phyloP scores from a whole-genome alignment of 441 rosid genomes.

The Raphanus hybrid region DNA sequence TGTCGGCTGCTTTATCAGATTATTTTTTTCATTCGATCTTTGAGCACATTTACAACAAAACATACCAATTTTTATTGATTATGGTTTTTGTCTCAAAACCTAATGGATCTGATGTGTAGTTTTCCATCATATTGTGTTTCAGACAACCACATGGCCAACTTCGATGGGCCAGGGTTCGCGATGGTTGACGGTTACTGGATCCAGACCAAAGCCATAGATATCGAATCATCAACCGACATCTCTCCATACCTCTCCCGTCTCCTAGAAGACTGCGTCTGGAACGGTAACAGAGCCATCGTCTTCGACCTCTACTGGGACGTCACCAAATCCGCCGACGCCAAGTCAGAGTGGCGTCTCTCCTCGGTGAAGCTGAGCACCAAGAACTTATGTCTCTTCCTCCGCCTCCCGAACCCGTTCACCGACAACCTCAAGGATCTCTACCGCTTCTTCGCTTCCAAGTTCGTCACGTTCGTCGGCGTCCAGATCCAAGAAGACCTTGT shows the following conservation, averaged over 20 bases:
- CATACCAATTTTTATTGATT: not conserved
- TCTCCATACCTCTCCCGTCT: slow-evolving; percentile 43
- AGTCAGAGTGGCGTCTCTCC: slow-evolving; percentile 40
- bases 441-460: slow-evolving; percentile 46
- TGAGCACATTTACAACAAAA: not conserved
- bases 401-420: slow-evolving; percentile 22
- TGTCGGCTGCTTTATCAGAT: not conserved
- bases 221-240: slow-evolving; percentile 38
- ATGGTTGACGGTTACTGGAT: slow-evolving; percentile 40
- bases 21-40: not conserved
- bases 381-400: slow-evolving; percentile 40
- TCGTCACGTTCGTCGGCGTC: slow-evolving; percentile 39
- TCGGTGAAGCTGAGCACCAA: slow-evolving; percentile 43
- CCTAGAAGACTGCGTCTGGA: slow-evolving; percentile 41
- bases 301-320: slow-evolving; percentile 42
- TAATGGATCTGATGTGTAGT: not conserved
- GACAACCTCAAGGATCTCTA: slow-evolving; percentile 42
- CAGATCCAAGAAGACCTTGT: slow-evolving; percentile 39
- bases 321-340: not conserved
- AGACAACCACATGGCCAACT: slow-evolving; percentile 35
- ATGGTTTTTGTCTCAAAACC: not conserved
- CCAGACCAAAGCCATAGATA: slow-evolving; percentile 42
- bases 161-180: slow-evolving; percentile 40
- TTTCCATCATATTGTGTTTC: not conserved
- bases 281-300: slow-evolving; percentile 36